Percentiles rank a stretch among this genome's conserved stretches.
phyloP scores from a whole-genome alignment of 2,329 filamentous ascomycete species.

The Phialophora verrucosa region DNA sequence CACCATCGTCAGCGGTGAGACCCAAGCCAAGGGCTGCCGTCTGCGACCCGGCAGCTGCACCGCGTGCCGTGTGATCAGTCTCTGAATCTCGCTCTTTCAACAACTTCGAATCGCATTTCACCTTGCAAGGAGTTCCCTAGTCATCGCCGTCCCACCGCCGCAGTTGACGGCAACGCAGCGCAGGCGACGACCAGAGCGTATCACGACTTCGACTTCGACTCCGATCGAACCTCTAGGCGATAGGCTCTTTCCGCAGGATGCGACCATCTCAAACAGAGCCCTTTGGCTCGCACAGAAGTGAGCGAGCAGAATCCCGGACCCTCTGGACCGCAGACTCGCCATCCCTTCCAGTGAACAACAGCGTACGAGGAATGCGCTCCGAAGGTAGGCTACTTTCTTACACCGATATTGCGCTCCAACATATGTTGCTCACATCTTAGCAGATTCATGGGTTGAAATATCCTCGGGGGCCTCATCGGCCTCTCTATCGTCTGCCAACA shows the following conservation, averaged over 20 bases:
- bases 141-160: neutral
- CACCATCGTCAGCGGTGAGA: constrained; percentile 34
- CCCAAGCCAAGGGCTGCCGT: constrained; percentile 5
- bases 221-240: neutral
- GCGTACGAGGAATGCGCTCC: constrained; percentile 34
- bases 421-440: constrained; percentile 51
- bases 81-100: neutral
- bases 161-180: neutral
- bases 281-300: constrained; percentile 30
- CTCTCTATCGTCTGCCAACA: constrained; percentile 78
- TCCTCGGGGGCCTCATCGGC: constrained; percentile 92
- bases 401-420: too few species aligned
- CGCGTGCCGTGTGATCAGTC: constrained; percentile 1
- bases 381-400: constrained; percentile 33
- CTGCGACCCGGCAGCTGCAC: constrained; percentile 1
- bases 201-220: neutral
- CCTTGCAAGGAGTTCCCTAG: neutral
- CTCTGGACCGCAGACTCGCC: constrained; percentile 25
- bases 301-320: constrained; percentile 25
- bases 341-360: constrained; percentile 20
- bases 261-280: constrained; percentile 34
- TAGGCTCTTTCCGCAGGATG: constrained; percentile 23
- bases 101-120: neutral
- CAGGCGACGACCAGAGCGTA: neutral
- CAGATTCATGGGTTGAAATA: constrained; percentile 97